Evolutionary conservation across 179 eudicot species (phyloP).

Genomic region (Sideroxylon spinosum): DNA sequence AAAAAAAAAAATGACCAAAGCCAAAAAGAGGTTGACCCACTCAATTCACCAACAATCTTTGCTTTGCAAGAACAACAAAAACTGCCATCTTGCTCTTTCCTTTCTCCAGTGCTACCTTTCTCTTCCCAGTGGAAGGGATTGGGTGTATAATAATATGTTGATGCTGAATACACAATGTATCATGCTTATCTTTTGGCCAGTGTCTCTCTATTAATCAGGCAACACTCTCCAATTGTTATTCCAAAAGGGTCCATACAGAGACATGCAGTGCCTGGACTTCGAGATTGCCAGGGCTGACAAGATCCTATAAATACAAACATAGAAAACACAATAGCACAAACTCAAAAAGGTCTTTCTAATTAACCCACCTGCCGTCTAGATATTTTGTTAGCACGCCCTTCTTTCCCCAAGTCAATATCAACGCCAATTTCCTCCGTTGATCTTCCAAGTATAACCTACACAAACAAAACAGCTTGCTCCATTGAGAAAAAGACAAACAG

Average conservation of each 20-base stretch:
- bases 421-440: conserved; percentile 63
- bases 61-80: no score
- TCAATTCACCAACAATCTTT: no score
- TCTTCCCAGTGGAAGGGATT: no score
- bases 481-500: conserved; percentile 9
- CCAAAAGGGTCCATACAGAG: not conserved
- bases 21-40: no score
- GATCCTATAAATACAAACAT: not conserved
- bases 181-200: not conserved
- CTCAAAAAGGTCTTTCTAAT: conserved; percentile 6
- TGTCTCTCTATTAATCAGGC: not conserved
- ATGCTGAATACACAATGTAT: not conserved
- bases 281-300: not conserved
- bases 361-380: conserved; percentile 82
- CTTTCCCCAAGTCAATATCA: conserved; percentile 80
- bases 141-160: not conserved
- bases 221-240: not conserved
- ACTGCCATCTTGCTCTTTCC: no score
- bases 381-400: conserved; percentile 81
- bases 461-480: conserved; percentile 7
- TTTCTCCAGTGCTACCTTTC: no score
- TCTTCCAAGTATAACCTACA: conserved; percentile 81
- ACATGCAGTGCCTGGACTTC: not conserved
- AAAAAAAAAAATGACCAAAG: no score
- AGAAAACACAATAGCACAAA: not conserved